Evolutionary conservation across 768 basidiomycete genomes (phyloP).

Genomic region (Leucogyrophana mollusca): DNA sequence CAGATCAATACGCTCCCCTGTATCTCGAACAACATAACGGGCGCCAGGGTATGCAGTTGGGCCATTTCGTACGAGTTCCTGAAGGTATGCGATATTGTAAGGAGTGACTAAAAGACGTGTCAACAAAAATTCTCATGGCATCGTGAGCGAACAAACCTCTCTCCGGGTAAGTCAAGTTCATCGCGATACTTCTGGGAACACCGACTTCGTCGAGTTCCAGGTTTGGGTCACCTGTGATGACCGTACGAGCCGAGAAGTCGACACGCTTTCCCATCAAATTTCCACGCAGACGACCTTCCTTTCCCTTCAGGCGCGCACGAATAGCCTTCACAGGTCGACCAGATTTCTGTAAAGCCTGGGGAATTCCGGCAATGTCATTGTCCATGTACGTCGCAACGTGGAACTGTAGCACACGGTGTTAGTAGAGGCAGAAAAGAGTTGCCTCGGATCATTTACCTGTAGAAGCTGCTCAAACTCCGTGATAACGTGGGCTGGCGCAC

Average conservation of each 20-base stretch:
- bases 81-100: slow-evolving; percentile 92
- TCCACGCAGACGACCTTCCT: slow-evolving; percentile 96
- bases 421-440: slow-evolving; percentile 1
- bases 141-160: slow-evolving; percentile 52
- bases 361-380: slow-evolving; percentile 97
- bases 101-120: slow-evolving; percentile 70
- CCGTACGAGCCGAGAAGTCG: slow-evolving; percentile 97
- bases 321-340: slow-evolving; percentile 98
- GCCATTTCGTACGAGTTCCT: slow-evolving; percentile 93
- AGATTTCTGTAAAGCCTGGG: slow-evolving; percentile 95
- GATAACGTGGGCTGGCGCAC: slow-evolving; percentile 93
- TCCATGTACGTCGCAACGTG: slow-evolving; percentile 99
- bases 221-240: slow-evolving; percentile 99
- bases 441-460: slow-evolving; percentile 56
- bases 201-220: slow-evolving; percentile 95
- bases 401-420: slow-evolving; percentile 55
- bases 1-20: slow-evolving; percentile 94
- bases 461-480: slow-evolving; percentile 95
- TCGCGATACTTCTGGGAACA: slow-evolving; percentile 91
- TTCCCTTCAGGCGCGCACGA: slow-evolving; percentile 96
- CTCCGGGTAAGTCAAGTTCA: slow-evolving; percentile 97
- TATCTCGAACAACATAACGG: slow-evolving; percentile 94
- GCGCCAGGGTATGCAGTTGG: slow-evolving; percentile 95
- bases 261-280: slow-evolving; percentile 99
- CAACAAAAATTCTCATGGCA: slow-evolving; percentile 9